phyloP scores from a whole-genome alignment of 768 basidiomycete species.

The Galerina sulciceps region DNA sequence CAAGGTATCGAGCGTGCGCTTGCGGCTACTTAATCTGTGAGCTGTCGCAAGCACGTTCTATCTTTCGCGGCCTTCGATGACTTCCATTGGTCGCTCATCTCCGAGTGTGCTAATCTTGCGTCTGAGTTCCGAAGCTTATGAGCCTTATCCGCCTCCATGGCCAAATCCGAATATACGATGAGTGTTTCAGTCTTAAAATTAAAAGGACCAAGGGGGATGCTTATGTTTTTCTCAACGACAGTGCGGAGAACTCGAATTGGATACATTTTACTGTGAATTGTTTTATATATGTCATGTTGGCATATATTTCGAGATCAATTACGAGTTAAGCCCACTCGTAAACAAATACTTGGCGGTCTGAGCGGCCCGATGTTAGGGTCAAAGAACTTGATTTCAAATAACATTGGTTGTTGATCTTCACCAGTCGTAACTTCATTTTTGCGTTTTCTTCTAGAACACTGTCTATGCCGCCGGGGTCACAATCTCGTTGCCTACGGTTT shows the following conservation, averaged over 20 bases:
- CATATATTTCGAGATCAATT: no score
- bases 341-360: no score
- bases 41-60: constrained; percentile 1
- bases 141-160: no score
- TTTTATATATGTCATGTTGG: no score
- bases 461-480: constrained; percentile 7
- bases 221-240: no score
- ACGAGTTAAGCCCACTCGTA: no score
- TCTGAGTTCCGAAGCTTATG: not conserved
- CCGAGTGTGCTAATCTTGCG: constrained; percentile 5
- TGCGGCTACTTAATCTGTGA: not conserved
- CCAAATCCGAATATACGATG: no score
- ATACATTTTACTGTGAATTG: no score
- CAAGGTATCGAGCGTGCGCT: not conserved
- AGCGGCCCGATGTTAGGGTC: no score
- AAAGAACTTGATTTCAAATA: not conserved
- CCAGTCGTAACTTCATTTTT: not conserved
- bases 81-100: constrained; percentile 1
- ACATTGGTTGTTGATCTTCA: not conserved
- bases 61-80: not conserved
- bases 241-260: no score
- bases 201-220: no score
- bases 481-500: not conserved
- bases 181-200: no score
- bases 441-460: not conserved